Conservation (phyloP, 352 stramenopile genomes). For the Phytophthora colocasiae region DNA sequence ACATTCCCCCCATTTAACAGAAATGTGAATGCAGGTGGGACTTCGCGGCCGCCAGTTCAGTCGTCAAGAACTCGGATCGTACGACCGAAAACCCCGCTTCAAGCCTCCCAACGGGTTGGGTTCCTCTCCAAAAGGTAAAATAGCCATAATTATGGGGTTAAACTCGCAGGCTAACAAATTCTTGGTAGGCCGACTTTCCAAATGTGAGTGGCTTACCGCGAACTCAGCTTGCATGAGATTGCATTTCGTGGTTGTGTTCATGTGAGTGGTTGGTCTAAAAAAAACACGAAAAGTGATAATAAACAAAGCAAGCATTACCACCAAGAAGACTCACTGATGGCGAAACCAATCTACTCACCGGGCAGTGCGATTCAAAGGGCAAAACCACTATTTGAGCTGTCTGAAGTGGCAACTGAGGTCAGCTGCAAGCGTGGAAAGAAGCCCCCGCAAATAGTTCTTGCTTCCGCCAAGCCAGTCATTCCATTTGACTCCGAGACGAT, state of each 20-base stretch:
- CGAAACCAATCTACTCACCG: conserved; percentile 22
- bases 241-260: conserved; percentile 1
- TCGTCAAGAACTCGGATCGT: conserved; percentile 59
- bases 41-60: conserved; percentile 46
- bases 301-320: background rate
- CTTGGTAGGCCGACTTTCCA: conserved; percentile 39
- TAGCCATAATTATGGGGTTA: background rate
- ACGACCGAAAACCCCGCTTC: conserved; percentile 76
- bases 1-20: conserved; percentile 2
- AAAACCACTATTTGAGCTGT: conserved; percentile 49
- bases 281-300: too few species aligned
- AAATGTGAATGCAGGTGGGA: conserved; percentile 13
- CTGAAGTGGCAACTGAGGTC: conserved; percentile 17
- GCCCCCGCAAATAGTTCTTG: background rate
- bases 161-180: background rate
- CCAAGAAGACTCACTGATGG: conserved; percentile 18
- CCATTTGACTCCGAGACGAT: conserved; percentile 32
- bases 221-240: background rate
- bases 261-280: conserved; percentile 1
- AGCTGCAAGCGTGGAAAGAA: conserved; percentile 12
- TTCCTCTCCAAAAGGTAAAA: conserved; percentile 73
- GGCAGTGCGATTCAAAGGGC: conserved; percentile 38
- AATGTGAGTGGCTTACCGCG: conserved; percentile 29
- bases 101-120: conserved; percentile 62
- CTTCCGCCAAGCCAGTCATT: conserved; percentile 1